Evolutionary conservation across 805 yeast species (phyloP).

Genomic region (Cyberlindnera misumaiensis): DNA sequence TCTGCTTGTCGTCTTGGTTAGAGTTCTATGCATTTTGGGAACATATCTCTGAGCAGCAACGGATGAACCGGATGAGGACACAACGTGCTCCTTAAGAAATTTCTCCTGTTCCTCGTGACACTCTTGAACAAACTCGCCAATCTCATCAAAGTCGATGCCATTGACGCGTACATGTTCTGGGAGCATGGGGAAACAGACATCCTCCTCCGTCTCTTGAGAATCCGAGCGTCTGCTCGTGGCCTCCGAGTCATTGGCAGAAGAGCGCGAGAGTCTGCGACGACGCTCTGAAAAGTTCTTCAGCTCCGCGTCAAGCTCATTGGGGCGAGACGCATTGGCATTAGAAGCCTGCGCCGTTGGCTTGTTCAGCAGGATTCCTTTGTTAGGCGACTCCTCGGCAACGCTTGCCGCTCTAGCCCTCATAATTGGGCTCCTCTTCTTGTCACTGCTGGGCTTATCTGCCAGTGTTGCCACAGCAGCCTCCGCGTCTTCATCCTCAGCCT

Average conservation of each 20-base stretch:
- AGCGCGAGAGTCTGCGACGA: slow-evolving; percentile 27
- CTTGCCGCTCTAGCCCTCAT: slow-evolving; percentile 24
- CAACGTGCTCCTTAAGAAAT: slow-evolving; percentile 19
- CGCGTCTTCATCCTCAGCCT: slow-evolving; percentile 14
- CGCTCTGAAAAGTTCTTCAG: slow-evolving; percentile 26
- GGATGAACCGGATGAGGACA: slow-evolving; percentile 30
- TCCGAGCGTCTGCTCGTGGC: slow-evolving; percentile 65
- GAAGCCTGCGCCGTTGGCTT: slow-evolving; percentile 19
- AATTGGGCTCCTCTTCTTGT: background rate
- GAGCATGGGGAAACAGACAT: slow-evolving; percentile 93
- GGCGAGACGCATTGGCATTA: slow-evolving; percentile 18
- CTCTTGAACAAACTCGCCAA: slow-evolving; percentile 71
- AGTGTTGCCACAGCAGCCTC: slow-evolving; percentile 1
- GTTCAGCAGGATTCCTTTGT: slow-evolving; percentile 26
- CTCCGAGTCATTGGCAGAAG: slow-evolving; percentile 47
- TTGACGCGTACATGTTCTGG: slow-evolving; percentile 55
- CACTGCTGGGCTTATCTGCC: background rate
- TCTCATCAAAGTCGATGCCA: slow-evolving; percentile 87
- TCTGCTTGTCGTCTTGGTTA: slow-evolving; percentile 6
- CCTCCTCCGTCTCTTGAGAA: slow-evolving; percentile 91
- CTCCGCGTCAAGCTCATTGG: slow-evolving; percentile 27
- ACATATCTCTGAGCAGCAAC: slow-evolving; percentile 55
- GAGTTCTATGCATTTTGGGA: slow-evolving; percentile 4
- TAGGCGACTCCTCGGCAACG: slow-evolving; percentile 29
- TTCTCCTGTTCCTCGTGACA: slow-evolving; percentile 43